These are phyloP conservation scores for Eucalyptus decipiens DNA, from an alignment of 345 rosid genomes.

Conservation along the genomic window DNA sequence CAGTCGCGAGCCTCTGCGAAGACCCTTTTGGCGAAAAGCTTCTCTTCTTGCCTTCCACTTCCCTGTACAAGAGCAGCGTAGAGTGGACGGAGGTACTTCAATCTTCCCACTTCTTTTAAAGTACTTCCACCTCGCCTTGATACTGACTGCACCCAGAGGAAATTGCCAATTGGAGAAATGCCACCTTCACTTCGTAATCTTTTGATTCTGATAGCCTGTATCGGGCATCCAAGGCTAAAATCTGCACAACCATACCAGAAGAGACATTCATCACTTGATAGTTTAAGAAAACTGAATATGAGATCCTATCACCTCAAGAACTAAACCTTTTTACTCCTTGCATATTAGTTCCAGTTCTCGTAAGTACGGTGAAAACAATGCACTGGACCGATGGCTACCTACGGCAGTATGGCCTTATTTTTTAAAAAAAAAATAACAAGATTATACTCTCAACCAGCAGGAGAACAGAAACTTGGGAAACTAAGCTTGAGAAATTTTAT, in stretches of 20 bases:
- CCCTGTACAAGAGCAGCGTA: slow-evolving; percentile 59
- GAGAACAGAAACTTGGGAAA: background rate
- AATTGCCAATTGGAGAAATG: slow-evolving; percentile 63
- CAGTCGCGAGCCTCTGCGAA: slow-evolving; percentile 61
- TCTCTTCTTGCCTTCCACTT: slow-evolving; percentile 54
- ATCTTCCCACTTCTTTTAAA: slow-evolving; percentile 75
- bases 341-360: background rate
- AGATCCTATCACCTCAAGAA: background rate
- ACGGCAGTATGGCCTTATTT: background rate
- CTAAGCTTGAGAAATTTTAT: background rate
- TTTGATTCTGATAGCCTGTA: slow-evolving; percentile 76
- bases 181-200: slow-evolving; percentile 79
- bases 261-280: background rate
- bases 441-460: background rate
- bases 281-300: background rate
- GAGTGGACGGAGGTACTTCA: slow-evolving; percentile 82
- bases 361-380: background rate
- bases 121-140: slow-evolving; percentile 58
- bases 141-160: slow-evolving; percentile 48
- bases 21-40: slow-evolving; percentile 60
- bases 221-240: slow-evolving; percentile 66
- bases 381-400: accelerated
- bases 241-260: slow-evolving; percentile 12
- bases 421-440: background rate
- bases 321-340: background rate